phyloP scores from a whole-genome alignment of 108 stramenopile species.

The Pinguiococcus pyrenoidosus region DNA sequence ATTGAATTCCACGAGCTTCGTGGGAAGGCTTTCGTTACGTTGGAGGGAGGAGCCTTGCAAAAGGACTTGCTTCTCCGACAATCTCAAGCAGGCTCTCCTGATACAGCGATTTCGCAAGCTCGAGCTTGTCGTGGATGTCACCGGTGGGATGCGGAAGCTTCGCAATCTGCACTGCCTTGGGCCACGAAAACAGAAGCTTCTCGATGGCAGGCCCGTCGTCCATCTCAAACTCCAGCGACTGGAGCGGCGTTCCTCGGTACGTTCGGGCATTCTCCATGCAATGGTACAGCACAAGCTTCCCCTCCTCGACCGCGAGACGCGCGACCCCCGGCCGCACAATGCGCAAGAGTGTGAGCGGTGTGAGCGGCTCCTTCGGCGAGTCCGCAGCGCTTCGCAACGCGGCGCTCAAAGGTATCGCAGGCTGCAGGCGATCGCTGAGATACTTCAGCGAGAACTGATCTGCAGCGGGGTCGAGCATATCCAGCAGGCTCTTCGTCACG shows the following conservation, averaged over 20 bases:
- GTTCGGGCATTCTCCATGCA: constrained; percentile 75
- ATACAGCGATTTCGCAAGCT: constrained; percentile 21
- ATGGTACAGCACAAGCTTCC: constrained; percentile 83
- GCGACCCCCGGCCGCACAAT: constrained; percentile 71
- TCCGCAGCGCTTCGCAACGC: constrained; percentile 16
- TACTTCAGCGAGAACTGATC: constrained; percentile 83
- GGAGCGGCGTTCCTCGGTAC: constrained; percentile 65
- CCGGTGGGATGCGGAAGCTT: constrained; percentile 33
- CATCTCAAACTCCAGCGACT: constrained; percentile 88
- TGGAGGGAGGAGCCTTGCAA: too few relatives aligned
- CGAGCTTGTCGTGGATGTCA: constrained; percentile 34
- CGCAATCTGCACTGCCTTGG: constrained; percentile 15
- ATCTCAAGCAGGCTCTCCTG: constrained; percentile 28
- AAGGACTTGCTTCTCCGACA: constrained; percentile 7
- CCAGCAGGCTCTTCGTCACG: too few relatives aligned
- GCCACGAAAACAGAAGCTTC: constrained; percentile 59
- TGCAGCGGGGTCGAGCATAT: constrained; percentile 69
- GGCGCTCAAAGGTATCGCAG: constrained; percentile 53
- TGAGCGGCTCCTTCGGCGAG: constrained; percentile 4
- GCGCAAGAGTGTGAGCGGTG: constrained; percentile 22
- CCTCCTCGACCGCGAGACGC: constrained; percentile 72
- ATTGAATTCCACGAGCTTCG: too few relatives aligned
- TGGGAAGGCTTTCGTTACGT: too few relatives aligned
- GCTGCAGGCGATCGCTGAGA: constrained; percentile 79
- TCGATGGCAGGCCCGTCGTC: constrained; percentile 92